Conservation (phyloP, 352 stramenopile genomes). For the Elongisporangium prolatum region DNA sequence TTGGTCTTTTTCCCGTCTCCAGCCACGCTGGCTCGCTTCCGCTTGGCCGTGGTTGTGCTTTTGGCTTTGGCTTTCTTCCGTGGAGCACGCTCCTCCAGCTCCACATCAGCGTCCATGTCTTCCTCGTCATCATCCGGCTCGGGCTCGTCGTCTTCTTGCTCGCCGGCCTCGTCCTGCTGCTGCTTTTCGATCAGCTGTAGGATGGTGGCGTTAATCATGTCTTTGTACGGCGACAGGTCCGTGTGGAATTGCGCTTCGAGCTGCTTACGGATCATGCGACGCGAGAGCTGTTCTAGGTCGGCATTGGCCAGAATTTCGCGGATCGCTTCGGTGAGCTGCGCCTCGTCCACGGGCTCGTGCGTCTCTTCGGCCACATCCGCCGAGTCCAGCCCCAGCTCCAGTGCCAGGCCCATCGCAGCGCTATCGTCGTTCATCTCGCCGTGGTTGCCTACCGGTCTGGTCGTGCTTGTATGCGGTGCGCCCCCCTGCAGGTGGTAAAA, state of each 20-base stretch:
- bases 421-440: constrained; percentile 44
- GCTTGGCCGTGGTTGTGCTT: constrained; percentile 29
- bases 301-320: constrained; percentile 71
- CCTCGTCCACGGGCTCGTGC: constrained; percentile 41
- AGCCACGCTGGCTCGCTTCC: constrained; percentile 33
- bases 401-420: constrained; percentile 38
- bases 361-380: constrained; percentile 28
- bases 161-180: constrained; percentile 55
- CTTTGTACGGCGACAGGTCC: constrained; percentile 78
- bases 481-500: constrained; percentile 3
- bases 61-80: constrained; percentile 26
- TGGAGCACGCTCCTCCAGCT: constrained; percentile 5
- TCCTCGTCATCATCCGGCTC: constrained; percentile 50
- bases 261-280: constrained; percentile 86
- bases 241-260: constrained; percentile 72
- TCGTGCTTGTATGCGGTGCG: constrained; percentile 3
- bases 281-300: constrained; percentile 81
- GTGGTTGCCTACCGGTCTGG: neutral
- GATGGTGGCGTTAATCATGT: constrained; percentile 81
- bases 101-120: constrained; percentile 17
- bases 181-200: constrained; percentile 79
- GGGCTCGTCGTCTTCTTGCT: constrained; percentile 30
- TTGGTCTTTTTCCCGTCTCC: constrained; percentile 19
- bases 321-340: constrained; percentile 66
- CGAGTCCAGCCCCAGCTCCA: constrained; percentile 48